phyloP scores from a whole-genome alignment of 208 protist species.

The Leishmania major region DNA sequence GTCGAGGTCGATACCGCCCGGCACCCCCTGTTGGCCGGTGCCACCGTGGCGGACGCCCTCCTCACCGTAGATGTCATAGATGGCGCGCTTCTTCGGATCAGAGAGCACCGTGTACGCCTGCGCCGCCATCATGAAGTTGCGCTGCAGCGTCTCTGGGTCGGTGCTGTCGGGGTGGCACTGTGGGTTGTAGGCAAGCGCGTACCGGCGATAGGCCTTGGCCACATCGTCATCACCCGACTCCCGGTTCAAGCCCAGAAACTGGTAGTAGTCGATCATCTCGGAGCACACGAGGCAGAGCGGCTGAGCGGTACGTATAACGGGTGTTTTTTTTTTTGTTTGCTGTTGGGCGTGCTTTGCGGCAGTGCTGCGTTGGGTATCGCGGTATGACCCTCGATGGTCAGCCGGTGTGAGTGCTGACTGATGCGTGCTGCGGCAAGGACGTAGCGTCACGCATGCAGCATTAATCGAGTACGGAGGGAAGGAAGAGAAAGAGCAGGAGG shows the following conservation, averaged over 20 bases:
- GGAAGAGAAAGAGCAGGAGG: background rate
- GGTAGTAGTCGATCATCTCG: slow-evolving; percentile 84
- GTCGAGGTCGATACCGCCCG: slow-evolving; percentile 81
- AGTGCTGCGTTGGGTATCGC: background rate
- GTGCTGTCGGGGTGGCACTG: slow-evolving; percentile 77
- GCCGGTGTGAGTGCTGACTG: background rate
- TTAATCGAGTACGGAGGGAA: background rate
- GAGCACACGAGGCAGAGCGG: background rate
- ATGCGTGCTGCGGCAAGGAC: background rate
- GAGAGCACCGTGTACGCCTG: slow-evolving; percentile 92
- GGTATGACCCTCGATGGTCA: background rate
- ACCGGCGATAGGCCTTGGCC: slow-evolving; percentile 86
- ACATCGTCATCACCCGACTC: slow-evolving; percentile 87
- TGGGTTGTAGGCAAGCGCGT: slow-evolving; percentile 89
- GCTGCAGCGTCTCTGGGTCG: slow-evolving; percentile 59
- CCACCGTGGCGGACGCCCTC: slow-evolving; percentile 90
- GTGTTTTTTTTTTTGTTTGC: background rate
- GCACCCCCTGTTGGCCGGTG: slow-evolving; percentile 76
- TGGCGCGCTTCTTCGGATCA: slow-evolving; percentile 81
- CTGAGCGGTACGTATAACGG: background rate
- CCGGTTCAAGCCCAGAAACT: slow-evolving; percentile 80
- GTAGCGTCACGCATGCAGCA: background rate
- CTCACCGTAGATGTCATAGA: slow-evolving; percentile 92
- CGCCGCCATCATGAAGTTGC: slow-evolving; percentile 77
- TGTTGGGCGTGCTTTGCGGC: background rate